A percentile compares a stretch with the other conserved stretches of the same genome.
Evolutionary conservation across 208 protist genomes (phyloP).

Genomic region (Trypanosoma boissoni): DNA sequence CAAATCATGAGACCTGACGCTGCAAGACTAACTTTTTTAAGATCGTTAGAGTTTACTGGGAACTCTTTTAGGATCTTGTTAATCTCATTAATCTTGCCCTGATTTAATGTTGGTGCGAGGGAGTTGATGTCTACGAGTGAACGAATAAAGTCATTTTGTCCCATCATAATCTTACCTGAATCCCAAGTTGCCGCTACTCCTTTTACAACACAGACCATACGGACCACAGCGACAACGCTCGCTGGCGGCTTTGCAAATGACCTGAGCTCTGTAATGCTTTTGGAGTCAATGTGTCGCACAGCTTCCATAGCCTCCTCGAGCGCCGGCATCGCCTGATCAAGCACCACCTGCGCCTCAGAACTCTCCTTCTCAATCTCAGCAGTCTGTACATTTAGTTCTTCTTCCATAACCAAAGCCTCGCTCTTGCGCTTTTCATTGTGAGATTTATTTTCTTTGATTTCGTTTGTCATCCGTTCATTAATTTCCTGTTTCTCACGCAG

Average conservation of each 20-base stretch:
- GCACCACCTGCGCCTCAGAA: conserved; percentile 92
- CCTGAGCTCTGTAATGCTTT: conserved; percentile 97
- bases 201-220: conserved; percentile 93
- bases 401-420: conserved; percentile 89
- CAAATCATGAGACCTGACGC: conserved; percentile 95
- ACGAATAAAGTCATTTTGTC: conserved; percentile 89
- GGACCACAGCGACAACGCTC: conserved; percentile 95
- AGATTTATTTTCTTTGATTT: conserved; percentile 88
- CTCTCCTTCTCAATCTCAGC: conserved; percentile 91
- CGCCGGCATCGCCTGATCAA: conserved; percentile 96
- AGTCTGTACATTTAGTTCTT: conserved; percentile 88
- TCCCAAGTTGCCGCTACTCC: conserved; percentile 88
- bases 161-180: conserved; percentile 91
- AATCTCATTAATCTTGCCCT: conserved; percentile 94
- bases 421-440: conserved; percentile 90
- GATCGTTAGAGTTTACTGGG: conserved; percentile 87
- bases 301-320: conserved; percentile 95
- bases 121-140: conserved; percentile 90
- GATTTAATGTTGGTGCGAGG: conserved; percentile 85
- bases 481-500: conserved; percentile 93
- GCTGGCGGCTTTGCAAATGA: conserved; percentile 95
- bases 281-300: conserved; percentile 93
- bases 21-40: conserved; percentile 91
- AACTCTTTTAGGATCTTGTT: conserved; percentile 93
- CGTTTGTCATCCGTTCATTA: conserved; percentile 91